Conservation (phyloP, 2,329 filamentous ascomycete genomes). For the Aureobasidium sp. region DNA sequence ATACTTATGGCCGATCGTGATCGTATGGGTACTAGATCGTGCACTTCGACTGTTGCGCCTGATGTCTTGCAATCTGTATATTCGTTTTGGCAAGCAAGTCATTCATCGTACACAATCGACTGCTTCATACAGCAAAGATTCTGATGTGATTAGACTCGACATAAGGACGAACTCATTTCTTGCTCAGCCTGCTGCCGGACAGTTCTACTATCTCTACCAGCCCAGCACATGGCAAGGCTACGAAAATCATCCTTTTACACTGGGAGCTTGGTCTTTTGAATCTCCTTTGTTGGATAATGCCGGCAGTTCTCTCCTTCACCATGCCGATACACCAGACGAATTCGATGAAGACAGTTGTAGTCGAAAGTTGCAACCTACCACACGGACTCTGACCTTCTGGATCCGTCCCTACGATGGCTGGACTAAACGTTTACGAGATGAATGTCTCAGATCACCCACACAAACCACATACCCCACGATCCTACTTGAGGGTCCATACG, state of each 20-base stretch:
- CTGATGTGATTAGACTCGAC: constrained; percentile 43
- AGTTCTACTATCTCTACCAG: constrained; percentile 47
- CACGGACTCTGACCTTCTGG: constrained; percentile 36
- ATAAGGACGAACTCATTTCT: constrained; percentile 32
- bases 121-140: constrained; percentile 37
- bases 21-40: constrained; percentile 47
- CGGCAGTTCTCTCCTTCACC: not conserved
- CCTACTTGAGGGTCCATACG: constrained; percentile 47
- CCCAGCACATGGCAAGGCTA: constrained; percentile 39
- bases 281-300: not conserved
- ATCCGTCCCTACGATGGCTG: constrained; percentile 47
- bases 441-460: constrained; percentile 27
- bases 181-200: constrained; percentile 36
- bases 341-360: not conserved
- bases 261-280: constrained; percentile 27
- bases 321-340: not conserved
- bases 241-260: constrained; percentile 48
- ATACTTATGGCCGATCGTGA: constrained; percentile 45
- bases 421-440: constrained; percentile 39
- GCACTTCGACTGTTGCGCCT: constrained; percentile 40
- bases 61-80: constrained; percentile 38
- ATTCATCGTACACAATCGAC: constrained; percentile 23
- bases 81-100: constrained; percentile 21
- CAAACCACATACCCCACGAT: constrained; percentile 29
- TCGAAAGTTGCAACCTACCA: not conserved